A percentile compares a stretch with the other conserved stretches of the same genome.
phyloP scores from a whole-genome alignment of 148 eudicot species.

The Linanthus parryae region DNA sequence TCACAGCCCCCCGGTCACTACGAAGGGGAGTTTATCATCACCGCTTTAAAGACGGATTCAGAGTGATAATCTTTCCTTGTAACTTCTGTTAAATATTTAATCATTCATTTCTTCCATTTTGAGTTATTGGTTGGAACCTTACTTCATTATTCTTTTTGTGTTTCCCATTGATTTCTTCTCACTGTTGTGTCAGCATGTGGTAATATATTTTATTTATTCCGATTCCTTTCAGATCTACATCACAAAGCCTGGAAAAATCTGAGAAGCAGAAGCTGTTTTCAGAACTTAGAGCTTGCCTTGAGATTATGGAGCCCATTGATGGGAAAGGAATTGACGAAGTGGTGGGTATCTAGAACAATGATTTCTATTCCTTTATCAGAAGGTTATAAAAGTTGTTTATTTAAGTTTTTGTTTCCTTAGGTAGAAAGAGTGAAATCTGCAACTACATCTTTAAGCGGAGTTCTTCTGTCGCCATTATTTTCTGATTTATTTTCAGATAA shows the following conservation, averaged over 20 bases:
- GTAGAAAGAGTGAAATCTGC: conserved; percentile 78
- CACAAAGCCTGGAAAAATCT: conserved; percentile 44
- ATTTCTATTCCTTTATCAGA: background rate
- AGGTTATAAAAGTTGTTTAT: conserved; percentile 15
- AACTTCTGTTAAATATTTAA: background rate
- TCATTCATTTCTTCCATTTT: background rate
- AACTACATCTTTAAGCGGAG: conserved; percentile 62
- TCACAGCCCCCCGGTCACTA: conserved; percentile 84
- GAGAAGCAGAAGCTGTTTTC: conserved; percentile 66
- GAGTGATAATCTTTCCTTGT: conserved; percentile 49
- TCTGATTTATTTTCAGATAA: conserved; percentile 70
- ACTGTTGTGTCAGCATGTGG: background rate
- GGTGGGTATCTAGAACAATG: conserved; percentile 34
- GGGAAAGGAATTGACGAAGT: conserved; percentile 55
- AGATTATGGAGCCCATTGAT: conserved; percentile 60
- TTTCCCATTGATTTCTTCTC: no score
- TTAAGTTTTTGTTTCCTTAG: conserved; percentile 43
- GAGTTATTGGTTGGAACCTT: background rate
- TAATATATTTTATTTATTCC: conserved; percentile 19
- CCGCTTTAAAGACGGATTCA: conserved; percentile 73
- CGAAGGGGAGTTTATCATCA: conserved; percentile 74
- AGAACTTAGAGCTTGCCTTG: conserved; percentile 72
- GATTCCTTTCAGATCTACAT: conserved; percentile 55
- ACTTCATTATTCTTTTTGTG: background rate
- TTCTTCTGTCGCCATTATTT: conserved; percentile 79